Percentiles rank a stretch among this genome's conserved stretches.
Evolutionary conservation across 495 filamentous ascomycete species (phyloP).

Genomic region (Penicillium longicatenatum): DNA sequence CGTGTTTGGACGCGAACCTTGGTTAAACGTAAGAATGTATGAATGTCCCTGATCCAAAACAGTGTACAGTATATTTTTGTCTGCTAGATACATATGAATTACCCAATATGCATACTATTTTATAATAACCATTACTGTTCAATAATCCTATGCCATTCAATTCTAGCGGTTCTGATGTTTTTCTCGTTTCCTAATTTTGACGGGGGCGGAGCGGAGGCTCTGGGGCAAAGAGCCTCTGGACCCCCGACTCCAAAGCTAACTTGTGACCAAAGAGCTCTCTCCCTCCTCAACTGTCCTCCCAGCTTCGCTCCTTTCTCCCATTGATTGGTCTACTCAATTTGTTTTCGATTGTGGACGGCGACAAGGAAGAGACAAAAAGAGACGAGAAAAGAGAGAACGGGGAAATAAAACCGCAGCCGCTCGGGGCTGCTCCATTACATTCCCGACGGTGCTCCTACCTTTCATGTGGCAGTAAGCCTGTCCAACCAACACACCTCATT

Average conservation of each 20-base stretch:
- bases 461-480: conserved; percentile 11
- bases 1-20: conserved; percentile 24
- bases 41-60: neutral
- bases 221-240: neutral
- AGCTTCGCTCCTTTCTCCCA: neutral
- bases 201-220: neutral
- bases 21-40: conserved; percentile 5
- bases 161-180: too few species aligned
- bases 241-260: neutral
- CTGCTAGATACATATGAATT: too few species aligned
- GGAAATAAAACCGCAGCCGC: neutral
- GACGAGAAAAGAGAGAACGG: neutral
- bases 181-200: neutral
- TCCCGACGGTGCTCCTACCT: neutral
- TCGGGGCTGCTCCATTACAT: neutral
- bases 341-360: neutral
- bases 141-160: too few species aligned
- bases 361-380: neutral
- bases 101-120: too few species aligned
- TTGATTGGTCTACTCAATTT: neutral
- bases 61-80: too few species aligned
- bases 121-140: too few species aligned
- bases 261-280: neutral
- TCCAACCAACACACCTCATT: conserved; percentile 15
- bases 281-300: neutral